Evolutionary conservation across 2,329 filamentous ascomycete species (phyloP), one percentile per base, ranked within the genome.

Genomic region (Neofusicoccum sp.): DNA sequence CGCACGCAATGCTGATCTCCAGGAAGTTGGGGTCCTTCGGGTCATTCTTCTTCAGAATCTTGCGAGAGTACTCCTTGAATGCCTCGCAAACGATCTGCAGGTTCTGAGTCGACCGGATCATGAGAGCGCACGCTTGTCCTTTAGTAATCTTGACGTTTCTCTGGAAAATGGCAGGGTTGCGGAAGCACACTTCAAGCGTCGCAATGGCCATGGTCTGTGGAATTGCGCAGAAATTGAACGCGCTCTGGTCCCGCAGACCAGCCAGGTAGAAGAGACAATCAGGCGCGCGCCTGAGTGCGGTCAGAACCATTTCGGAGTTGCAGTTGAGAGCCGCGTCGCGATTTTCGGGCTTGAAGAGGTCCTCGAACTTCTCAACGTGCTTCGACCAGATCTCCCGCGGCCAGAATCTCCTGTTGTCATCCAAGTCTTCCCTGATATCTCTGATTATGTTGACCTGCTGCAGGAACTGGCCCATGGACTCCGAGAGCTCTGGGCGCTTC

Each of bases 391-490:
- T 91, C 78, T 96, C 92, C 75, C 89, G 90, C 54, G 95, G 95
- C 86, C 91, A 99, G 83, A 96, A 99, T 61, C 90, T 87, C 64
- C 95, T 86, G 68, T 89, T 87, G 75, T 98, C 95, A 62, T 90
- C 84, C 68, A 88, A 88, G 72, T 99, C 95, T 75, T 99, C 95
- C 68, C 88, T 86, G 65, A 98, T 85, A 74, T 99, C 95, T 72
- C 95, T 91, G 72, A 98, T 97, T 74, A 99, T 97, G 82, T 99
- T 99, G 66, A 92, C 96, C 82, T 99, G 96, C 73, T 99, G 95
- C 63, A 99, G 80, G 77, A 99, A 96, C 67, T 96, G 89, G 26
- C 91, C 95, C 95, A 99, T 99, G 45, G 91, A 93, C 77, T 96
- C 93, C 68, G 91, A 90, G 53, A 99, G 84, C 63, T 91, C 82